Conservation (phyloP, 768 basidiomycete genomes). For the Suillus subluteus region DNA sequence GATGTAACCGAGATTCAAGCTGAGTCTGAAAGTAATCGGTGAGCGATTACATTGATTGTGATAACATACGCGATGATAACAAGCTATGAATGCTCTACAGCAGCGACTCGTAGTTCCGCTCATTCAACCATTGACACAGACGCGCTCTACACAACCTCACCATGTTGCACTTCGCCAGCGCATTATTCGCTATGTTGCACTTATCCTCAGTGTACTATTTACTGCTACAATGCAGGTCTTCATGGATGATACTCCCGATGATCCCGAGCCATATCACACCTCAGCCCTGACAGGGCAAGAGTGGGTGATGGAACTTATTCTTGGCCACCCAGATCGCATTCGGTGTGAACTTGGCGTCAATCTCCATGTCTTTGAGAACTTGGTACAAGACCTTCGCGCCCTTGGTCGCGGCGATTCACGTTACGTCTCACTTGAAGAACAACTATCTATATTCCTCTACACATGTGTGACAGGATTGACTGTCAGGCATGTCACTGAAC, state of each 20-base stretch:
- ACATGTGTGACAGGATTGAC: neutral
- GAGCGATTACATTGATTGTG: too few species aligned
- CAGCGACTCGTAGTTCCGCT: too few species aligned
- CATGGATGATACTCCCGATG: neutral
- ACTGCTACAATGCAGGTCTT: neutral
- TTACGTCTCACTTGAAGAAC: neutral
- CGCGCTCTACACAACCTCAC: too few species aligned
- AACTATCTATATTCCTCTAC: neutral
- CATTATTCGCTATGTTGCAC: neutral
- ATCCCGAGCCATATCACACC: constrained; percentile 22
- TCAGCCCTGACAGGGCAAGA: constrained; percentile 26
- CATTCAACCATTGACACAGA: too few species aligned
- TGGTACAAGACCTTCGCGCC: neutral
- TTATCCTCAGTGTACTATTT: neutral
- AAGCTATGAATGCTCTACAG: too few species aligned
- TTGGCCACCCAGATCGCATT: constrained; percentile 1
- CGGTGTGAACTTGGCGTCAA: constrained; percentile 7
- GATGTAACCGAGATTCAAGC: too few species aligned
- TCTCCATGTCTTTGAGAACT: neutral
- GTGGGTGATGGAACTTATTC: constrained; percentile 20
- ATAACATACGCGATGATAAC: too few species aligned
- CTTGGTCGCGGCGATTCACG: neutral
- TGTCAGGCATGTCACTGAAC: too few species aligned
- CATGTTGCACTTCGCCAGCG: neutral
- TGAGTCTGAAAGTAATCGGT: too few species aligned